Conservation (phyloP, 768 basidiomycete genomes). For the Collybia sp. region DNA sequence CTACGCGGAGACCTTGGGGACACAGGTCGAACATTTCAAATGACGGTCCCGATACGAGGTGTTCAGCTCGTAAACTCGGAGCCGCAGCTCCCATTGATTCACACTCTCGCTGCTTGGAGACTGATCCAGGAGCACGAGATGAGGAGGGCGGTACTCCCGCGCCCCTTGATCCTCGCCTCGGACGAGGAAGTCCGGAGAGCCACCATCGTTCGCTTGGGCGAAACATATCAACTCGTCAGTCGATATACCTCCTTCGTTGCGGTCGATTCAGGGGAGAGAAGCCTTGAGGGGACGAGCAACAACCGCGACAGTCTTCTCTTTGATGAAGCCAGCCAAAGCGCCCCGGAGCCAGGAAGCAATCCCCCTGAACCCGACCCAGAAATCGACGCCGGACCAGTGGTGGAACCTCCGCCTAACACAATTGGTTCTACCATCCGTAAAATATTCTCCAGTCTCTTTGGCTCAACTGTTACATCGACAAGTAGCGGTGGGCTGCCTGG, state of each 20-base stretch:
- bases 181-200: conserved; percentile 34
- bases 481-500: conserved; percentile 10
- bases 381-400: background rate
- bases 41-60: conserved; percentile 23
- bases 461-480: background rate
- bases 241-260: conserved; percentile 54
- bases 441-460: background rate
- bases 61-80: conserved; percentile 27
- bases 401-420: background rate
- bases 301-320: background rate
- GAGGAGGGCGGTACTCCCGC: conserved; percentile 24
- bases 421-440: background rate
- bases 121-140: conserved; percentile 51
- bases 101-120: conserved; percentile 48
- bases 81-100: conserved; percentile 34
- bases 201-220: conserved; percentile 44
- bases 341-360: background rate
- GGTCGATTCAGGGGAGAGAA: conserved; percentile 28
- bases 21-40: conserved; percentile 20
- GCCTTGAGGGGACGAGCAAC: background rate
- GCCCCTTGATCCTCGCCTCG: conserved; percentile 17
- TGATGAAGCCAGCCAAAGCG: background rate
- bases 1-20: conserved; percentile 31
- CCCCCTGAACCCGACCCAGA: background rate
- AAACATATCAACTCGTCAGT: conserved; percentile 48